Base-by-base conservation (phyloP, 2,329 filamentous ascomycete species). In the Penicillium concentricum region DNA sequence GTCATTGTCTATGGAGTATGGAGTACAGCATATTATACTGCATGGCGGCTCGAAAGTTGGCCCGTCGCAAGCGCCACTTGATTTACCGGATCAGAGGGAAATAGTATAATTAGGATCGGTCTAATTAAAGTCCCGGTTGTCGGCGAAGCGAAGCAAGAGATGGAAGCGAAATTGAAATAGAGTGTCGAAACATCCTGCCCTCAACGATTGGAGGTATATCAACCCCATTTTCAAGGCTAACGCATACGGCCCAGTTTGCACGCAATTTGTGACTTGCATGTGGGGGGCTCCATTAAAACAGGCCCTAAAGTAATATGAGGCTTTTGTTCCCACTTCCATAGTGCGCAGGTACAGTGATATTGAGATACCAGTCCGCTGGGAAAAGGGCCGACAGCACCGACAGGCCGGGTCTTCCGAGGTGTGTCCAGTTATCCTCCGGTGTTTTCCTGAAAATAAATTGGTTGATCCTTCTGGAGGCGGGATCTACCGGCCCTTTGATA, bases 401-500 rank as follows among this genome's bases (percentile, higher is more conserved):
- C 38, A 44, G 47, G 22, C 38, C 28, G 52, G 46, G 16, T 44
- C 38, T 37, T 43, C 37, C 44, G 44, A 54, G 4, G n/a, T 45
- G 16, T 37, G 22, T 28, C 20, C 8, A 18, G 26, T 34, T 41
- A 50, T 18, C n/a, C 49, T 24, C 26, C 18, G 12, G 12, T n/a
- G 15, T 32, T 32, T 32, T 15, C 30, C 30, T 20, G 43, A 9
- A 32, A 30, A 32, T 20, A 20, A 45, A 28, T 43, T 30, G n/a
- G 12, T 32, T 45, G 30, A 46, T 46, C 18, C 37, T 30, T 51
- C 35, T 42, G 48, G 48, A 41, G 22, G 24, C 45, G 52, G 52
- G 52, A 55, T 55, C 52, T 37, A 55, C 52, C 52, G 52, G 52
- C 52, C 51, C 38, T 39, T 54, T 43, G 39, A 51, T 45, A 22